Evolutionary conservation across 768 basidiomycete genomes (phyloP), one percentile per base, ranked within the genome.

Genomic region (Calvatia gigantea): DNA sequence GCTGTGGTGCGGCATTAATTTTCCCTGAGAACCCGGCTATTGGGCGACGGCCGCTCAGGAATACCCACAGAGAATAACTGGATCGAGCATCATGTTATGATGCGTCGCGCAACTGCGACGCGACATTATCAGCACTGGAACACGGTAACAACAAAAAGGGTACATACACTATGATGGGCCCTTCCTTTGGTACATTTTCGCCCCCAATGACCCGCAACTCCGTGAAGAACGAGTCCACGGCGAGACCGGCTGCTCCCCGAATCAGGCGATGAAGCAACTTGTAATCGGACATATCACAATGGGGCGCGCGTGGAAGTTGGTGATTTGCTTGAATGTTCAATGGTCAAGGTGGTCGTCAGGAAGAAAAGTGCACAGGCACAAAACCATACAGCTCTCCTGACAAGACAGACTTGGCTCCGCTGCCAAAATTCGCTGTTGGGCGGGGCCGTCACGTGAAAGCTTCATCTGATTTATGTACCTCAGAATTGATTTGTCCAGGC

Each of bases 71-170:
- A 94, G 75, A 54, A 90, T 73, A 33, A 83, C 83, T 21, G 91
- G 91, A 73, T 95, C 93, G 31, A 96, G 79, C 79, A 92, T 94
- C 94, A 95, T 96, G 69, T 97, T 98, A 64, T 94, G 89, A 67
- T 97, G 94, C 29, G 70, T 70, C 17, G 70, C 69, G 43, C 68
- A 67, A 17, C 70, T 70, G 48, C 27, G 19, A 59, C 23, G 31
- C 23, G 32, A 58, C 32, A 25, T 25, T 45, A 31, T 31, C 49
- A 44, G 43, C 29, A 42, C 21, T 25, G 51, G 43, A 39, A n/a
- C 23, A 51, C 44, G 35, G 39, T 31, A 31, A 14, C 38, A 39
- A 28, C 45, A 42, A 51, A 53, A 17, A n/a, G n/a, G n/a, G n/a
- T 17, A 83, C 88, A 69, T 74, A 95, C 92, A 95, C 86, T 62